Percentiles rank a stretch among this genome's conserved stretches.
Evolutionary conservation across 1,284 basidiomycete genomes (phyloP).

Genomic region (Cryptococcus wingfieldii): DNA sequence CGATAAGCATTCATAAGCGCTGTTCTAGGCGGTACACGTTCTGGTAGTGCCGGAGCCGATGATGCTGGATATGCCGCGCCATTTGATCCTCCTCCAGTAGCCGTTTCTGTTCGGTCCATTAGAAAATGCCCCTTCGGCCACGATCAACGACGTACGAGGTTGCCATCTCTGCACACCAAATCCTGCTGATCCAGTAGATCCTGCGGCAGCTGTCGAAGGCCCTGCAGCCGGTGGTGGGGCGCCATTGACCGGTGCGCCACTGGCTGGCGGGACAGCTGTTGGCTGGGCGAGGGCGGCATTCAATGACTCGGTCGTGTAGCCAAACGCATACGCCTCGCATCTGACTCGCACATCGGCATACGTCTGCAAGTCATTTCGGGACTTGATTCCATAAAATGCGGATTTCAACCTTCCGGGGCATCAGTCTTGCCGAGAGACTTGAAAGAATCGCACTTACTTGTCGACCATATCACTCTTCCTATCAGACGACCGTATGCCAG

Average conservation of each 20-base stretch:
- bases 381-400: conserved; percentile 24
- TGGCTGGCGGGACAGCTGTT: neutral
- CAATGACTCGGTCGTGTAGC: neutral
- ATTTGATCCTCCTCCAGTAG: neutral
- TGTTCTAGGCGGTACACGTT: neutral
- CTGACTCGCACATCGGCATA: conserved; percentile 17
- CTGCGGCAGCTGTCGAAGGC: neutral
- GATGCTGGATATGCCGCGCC: neutral
- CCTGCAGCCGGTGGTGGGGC: neutral
- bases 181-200: neutral
- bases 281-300: neutral
- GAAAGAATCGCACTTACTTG: no score
- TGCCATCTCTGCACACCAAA: neutral
- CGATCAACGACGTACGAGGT: no score
- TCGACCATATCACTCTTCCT: no score
- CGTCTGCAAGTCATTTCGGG: conserved; percentile 7
- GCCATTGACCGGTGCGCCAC: neutral
- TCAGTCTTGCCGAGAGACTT: no score
- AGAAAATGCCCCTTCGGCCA: no score
- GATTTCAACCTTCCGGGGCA: no score
- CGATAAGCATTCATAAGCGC: no score
- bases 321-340: neutral
- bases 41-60: neutral
- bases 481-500: no score
- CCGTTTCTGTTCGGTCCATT: no score